Evolutionary conservation across 495 filamentous ascomycete species (phyloP).

Genomic region (Halenospora varia): DNA sequence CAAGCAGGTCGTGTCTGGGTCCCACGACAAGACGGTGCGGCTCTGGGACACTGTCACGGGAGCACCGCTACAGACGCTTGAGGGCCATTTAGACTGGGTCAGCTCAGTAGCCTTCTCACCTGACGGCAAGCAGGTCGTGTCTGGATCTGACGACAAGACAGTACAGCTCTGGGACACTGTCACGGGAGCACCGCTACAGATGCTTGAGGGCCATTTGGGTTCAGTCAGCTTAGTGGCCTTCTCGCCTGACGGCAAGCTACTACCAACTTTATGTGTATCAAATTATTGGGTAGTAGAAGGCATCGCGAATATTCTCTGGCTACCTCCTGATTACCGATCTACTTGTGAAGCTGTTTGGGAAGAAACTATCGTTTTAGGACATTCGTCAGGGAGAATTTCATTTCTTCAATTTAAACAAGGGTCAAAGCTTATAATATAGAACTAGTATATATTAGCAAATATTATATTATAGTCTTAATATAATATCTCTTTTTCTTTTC

Average conservation of each 20-base stretch:
- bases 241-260: slow-evolving; percentile 7
- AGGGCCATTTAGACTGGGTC: slow-evolving; percentile 4
- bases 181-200: slow-evolving; percentile 17
- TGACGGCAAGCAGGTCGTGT: slow-evolving; percentile 3
- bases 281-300: slow-evolving; percentile 11
- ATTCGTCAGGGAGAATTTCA: slow-evolving; percentile 13
- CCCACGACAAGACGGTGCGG: no score
- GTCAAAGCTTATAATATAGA: slow-evolving; percentile 9
- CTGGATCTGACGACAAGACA: no score
- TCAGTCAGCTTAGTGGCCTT: slow-evolving; percentile 11
- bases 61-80: no score
- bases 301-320: slow-evolving; percentile 8
- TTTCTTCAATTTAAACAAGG: slow-evolving; percentile 10
- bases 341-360: slow-evolving; percentile 7
- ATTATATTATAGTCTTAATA: slow-evolving; percentile 11
- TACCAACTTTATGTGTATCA: slow-evolving; percentile 8
- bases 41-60: no score
- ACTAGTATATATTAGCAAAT: slow-evolving; percentile 9
- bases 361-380: slow-evolving; percentile 3
- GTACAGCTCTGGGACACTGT: slow-evolving; percentile 2
- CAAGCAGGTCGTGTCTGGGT: no score
- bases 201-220: slow-evolving; percentile 19
- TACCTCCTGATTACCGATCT: slow-evolving; percentile 11
- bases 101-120: slow-evolving; percentile 9
- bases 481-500: slow-evolving; percentile 20